These are phyloP conservation scores for Neophaeococcomyces mojaviensis DNA, from an alignment of 2,329 filamentous ascomycete genomes.

Conservation along the genomic window DNA sequence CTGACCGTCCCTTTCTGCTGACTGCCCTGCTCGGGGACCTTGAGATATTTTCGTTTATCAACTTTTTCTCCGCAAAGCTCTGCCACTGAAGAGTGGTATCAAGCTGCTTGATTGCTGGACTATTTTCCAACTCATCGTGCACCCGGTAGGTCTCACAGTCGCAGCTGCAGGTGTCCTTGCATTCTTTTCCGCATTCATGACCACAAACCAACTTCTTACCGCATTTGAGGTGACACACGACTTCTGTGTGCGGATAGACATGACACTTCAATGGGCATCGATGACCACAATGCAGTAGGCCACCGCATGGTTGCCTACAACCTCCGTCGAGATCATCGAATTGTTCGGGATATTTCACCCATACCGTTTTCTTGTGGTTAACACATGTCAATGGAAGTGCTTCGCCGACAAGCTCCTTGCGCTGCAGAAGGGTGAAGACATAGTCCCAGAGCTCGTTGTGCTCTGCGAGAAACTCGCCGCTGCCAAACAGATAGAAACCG, in stretches of 20 bases:
- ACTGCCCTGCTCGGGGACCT: not conserved
- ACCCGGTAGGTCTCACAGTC: constrained; percentile 10
- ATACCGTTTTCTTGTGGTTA: constrained; percentile 48
- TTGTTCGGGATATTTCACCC: constrained; percentile 34
- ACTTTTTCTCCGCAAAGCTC: constrained; percentile 12
- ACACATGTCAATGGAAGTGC: constrained; percentile 57
- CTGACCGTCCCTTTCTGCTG: not conserved
- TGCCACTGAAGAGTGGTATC: constrained; percentile 15
- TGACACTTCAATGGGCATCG: constrained; percentile 47
- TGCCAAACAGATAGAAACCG: constrained; percentile 81
- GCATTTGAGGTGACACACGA: constrained; percentile 32
- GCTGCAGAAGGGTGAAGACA: constrained; percentile 39
- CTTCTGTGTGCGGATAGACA: constrained; percentile 26
- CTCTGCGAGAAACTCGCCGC: constrained; percentile 49
- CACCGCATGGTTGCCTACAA: constrained; percentile 43
- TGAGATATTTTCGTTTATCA: not conserved
- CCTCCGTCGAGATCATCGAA: constrained; percentile 42
- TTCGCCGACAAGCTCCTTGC: constrained; percentile 36
- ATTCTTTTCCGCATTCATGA: constrained; percentile 15
- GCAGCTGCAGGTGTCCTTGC: constrained; percentile 16
- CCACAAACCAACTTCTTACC: constrained; percentile 18
- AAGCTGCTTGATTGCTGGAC: constrained; percentile 9
- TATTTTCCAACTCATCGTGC: constrained; percentile 7
- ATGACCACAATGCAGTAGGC: constrained; percentile 44
- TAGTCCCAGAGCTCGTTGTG: constrained; percentile 45